phyloP scores from a whole-genome alignment of 2,329 filamentous ascomycete species.

The Xylaria sp. region DNA sequence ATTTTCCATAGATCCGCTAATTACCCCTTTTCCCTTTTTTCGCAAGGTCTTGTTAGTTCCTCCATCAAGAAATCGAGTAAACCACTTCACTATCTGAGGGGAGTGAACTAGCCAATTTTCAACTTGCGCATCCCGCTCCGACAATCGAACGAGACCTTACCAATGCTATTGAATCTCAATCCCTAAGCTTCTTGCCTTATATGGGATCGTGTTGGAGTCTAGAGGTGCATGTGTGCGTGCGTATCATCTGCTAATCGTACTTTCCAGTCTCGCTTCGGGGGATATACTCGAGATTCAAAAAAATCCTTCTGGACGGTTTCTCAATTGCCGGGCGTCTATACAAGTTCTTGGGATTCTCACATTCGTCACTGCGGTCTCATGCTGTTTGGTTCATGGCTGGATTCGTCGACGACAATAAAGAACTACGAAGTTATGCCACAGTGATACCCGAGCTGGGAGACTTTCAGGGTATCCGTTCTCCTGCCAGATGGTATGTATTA shows the following conservation, averaged over 20 bases:
- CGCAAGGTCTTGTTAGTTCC: not conserved
- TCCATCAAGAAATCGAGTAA: not conserved
- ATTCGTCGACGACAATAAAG: constrained; percentile 52
- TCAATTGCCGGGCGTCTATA: constrained; percentile 70
- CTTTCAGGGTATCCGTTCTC: constrained; percentile 61
- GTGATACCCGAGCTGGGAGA: constrained; percentile 62
- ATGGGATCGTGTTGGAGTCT: not conserved
- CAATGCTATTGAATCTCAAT: no score
- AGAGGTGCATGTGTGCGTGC: not conserved
- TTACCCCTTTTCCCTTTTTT: not conserved
- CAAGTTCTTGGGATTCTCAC: constrained; percentile 79
- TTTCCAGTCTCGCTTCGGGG: constrained; percentile 54
- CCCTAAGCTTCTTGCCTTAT: not conserved
- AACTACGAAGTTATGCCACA: constrained; percentile 50
- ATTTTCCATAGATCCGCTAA: not conserved
- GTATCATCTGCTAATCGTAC: constrained; percentile 1
- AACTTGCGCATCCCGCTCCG: not conserved
- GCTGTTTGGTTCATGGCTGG: constrained; percentile 71
- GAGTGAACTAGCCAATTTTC: not conserved
- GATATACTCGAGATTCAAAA: constrained; percentile 69
- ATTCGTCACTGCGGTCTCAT: constrained; percentile 78
- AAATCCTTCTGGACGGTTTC: constrained; percentile 68
- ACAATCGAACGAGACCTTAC: not conserved
- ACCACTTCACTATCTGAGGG: not conserved
- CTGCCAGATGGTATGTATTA: constrained; percentile 58